These are phyloP conservation scores for Stellera chamaejasme DNA, from an alignment of 345 rosid species.

Conservation along the genomic window DNA sequence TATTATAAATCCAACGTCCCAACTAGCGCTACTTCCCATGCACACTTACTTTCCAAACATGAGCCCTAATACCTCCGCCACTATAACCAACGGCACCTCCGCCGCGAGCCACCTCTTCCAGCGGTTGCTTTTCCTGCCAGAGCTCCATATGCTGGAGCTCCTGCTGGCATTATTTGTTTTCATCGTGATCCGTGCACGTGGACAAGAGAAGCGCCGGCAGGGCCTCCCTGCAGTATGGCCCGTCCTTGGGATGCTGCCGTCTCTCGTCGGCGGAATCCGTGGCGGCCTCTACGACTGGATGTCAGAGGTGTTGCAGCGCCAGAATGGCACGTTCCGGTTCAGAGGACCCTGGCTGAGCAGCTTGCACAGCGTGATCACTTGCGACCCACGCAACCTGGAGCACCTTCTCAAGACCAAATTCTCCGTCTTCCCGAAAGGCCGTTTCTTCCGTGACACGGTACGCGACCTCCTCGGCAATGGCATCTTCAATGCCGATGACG, in stretches of 20 bases:
- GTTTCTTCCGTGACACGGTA: constrained; percentile 49
- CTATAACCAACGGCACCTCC: neutral
- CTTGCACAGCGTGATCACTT: constrained; percentile 58
- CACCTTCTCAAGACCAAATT: constrained; percentile 78
- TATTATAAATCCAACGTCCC: too few relatives aligned
- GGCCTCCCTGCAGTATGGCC: constrained; percentile 67
- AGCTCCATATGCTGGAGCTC: constrained; percentile 38
- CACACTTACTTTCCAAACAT: constrained; percentile 8
- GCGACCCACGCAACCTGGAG: constrained; percentile 75
- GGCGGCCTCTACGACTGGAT: constrained; percentile 64
- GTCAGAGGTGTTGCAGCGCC: constrained; percentile 38
- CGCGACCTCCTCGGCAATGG: constrained; percentile 76
- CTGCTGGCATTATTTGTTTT: constrained; percentile 37
- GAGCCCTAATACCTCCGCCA: constrained; percentile 16
- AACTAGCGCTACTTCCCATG: too few relatives aligned
- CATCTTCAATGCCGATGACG: constrained; percentile 70
- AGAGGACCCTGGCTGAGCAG: constrained; percentile 66
- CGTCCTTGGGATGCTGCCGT: constrained; percentile 72
- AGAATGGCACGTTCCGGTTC: constrained; percentile 64
- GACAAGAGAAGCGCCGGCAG: constrained; percentile 28
- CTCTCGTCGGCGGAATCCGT: constrained; percentile 34
- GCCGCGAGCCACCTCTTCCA: constrained; percentile 9
- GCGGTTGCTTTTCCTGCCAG: constrained; percentile 26
- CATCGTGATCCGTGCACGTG: constrained; percentile 31
- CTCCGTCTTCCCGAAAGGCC: constrained; percentile 73